Conservation (phyloP, 2,329 filamentous ascomycete genomes). For the Bimuria novae-zelandiae region DNA sequence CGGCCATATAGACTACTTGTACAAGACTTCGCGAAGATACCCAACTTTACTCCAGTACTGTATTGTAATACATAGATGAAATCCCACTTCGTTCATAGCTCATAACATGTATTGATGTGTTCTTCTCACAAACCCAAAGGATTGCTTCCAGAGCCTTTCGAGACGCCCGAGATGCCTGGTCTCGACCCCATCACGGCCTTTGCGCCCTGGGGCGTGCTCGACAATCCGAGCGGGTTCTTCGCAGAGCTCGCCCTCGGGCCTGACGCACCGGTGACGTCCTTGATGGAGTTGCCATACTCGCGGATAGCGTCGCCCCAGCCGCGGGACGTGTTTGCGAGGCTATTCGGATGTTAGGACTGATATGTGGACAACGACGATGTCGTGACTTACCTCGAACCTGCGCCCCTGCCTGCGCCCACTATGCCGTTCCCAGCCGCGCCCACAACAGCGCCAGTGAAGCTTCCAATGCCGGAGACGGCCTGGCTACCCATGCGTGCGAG, state of each 20-base stretch:
- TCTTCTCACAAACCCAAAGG: slow-evolving; percentile 47
- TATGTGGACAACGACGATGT: too few species aligned
- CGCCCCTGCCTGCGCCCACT: slow-evolving; percentile 52
- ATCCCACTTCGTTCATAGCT: not conserved
- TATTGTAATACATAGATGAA: slow-evolving; percentile 9
- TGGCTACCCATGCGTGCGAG: slow-evolving; percentile 51
- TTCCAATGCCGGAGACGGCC: slow-evolving; percentile 50
- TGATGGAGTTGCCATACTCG: slow-evolving; percentile 56
- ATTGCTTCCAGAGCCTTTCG: slow-evolving; percentile 46
- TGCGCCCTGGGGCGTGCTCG: slow-evolving; percentile 36
- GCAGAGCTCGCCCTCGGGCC: slow-evolving; percentile 51
- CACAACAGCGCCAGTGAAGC: slow-evolving; percentile 50
- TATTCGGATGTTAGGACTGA: slow-evolving; percentile 1
- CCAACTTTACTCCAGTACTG: slow-evolving; percentile 18
- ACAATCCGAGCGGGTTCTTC: slow-evolving; percentile 53
- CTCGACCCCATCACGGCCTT: slow-evolving; percentile 31
- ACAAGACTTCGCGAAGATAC: slow-evolving; percentile 18
- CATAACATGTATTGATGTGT: not conserved
- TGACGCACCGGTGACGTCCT: slow-evolving; percentile 52
- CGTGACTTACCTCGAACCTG: slow-evolving; percentile 45
- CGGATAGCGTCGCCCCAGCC: slow-evolving; percentile 55
- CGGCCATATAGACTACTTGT: slow-evolving; percentile 3
- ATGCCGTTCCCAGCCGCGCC: slow-evolving; percentile 52
- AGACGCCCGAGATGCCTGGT: slow-evolving; percentile 23
- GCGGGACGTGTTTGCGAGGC: slow-evolving; percentile 51